Percentiles rank a stretch among this genome's conserved stretches.
These are phyloP conservation scores for Rosa chinensis DNA, from an alignment of 306 rosid species.

Conservation along the genomic window DNA sequence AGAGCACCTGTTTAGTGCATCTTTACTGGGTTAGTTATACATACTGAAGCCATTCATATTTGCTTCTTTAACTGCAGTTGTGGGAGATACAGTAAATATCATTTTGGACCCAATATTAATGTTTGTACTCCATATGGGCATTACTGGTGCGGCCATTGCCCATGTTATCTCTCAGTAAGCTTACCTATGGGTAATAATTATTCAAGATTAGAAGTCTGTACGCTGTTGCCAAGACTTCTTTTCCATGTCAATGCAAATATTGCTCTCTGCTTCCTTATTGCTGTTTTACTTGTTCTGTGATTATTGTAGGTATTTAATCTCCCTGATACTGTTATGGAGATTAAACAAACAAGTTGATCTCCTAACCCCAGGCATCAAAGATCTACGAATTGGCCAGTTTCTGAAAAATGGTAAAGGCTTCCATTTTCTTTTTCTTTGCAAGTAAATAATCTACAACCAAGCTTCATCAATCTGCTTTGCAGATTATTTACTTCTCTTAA, in stretches of 20 bases:
- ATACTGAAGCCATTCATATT: constrained; percentile 1
- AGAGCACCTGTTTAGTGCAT: neutral
- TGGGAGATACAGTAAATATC: constrained; percentile 73
- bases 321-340: constrained; percentile 67
- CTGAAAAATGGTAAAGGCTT: constrained; percentile 57
- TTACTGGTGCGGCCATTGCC: constrained; percentile 78
- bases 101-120: constrained; percentile 73
- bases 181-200: constrained; percentile 8
- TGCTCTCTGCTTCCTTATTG: neutral
- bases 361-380: constrained; percentile 60
- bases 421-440: neutral
- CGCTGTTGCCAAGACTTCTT: neutral
- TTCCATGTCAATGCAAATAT: constrained; percentile 8
- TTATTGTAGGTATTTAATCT: constrained; percentile 60
- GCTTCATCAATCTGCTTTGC: neutral
- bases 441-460: neutral
- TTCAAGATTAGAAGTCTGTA: neutral
- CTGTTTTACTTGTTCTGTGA: constrained; percentile 10
- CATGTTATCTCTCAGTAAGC: constrained; percentile 82
- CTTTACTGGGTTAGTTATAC: neutral
- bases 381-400: constrained; percentile 68
- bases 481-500: neutral
- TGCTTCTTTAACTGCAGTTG: constrained; percentile 53
- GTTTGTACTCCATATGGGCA: constrained; percentile 53
- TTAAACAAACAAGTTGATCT: constrained; percentile 62